phyloP scores from a whole-genome alignment of 768 basidiomycete genomes.

The Phanerochaete sordida region DNA sequence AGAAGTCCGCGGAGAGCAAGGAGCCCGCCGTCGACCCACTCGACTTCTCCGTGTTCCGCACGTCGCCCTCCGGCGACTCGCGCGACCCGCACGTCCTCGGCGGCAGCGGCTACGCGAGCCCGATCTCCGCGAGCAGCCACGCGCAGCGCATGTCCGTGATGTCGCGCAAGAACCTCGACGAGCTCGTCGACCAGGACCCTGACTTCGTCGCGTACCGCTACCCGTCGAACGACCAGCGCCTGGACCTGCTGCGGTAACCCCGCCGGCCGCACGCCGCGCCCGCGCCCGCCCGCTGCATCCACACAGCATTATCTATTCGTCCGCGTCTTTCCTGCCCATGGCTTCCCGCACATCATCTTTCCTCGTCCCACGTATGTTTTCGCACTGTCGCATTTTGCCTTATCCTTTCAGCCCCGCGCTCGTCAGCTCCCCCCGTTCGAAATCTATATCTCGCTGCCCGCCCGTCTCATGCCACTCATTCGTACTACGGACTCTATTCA shows the following conservation, averaged over 20 bases:
- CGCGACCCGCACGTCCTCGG: constrained; percentile 33
- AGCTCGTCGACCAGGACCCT: constrained; percentile 78
- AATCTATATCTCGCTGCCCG: neutral
- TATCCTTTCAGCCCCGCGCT: neutral
- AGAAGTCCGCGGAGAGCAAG: constrained; percentile 29
- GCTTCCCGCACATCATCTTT: neutral
- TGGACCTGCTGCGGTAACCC: constrained; percentile 58
- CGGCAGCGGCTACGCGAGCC: constrained; percentile 41
- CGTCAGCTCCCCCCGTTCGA: neutral
- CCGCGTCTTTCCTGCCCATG: neutral
- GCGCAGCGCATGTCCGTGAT: constrained; percentile 56
- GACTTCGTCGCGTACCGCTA: constrained; percentile 88
- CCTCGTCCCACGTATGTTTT: neutral
- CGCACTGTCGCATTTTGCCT: neutral
- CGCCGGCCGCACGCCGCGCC: too few relatives aligned
- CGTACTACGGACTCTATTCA: neutral
- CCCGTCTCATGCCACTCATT: constrained; percentile 1
- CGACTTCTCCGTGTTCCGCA: constrained; percentile 20
- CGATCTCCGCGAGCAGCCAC: constrained; percentile 45
- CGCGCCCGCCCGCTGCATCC: neutral
- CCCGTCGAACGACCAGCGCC: constrained; percentile 70
- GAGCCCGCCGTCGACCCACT: constrained; percentile 2
- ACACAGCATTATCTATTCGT: neutral
- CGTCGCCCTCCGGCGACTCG: constrained; percentile 36
- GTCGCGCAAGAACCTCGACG: constrained; percentile 70